These are phyloP conservation scores for Candida sanyaensis DNA, from an alignment of 1,139 yeast species.

Conservation along the genomic window DNA sequence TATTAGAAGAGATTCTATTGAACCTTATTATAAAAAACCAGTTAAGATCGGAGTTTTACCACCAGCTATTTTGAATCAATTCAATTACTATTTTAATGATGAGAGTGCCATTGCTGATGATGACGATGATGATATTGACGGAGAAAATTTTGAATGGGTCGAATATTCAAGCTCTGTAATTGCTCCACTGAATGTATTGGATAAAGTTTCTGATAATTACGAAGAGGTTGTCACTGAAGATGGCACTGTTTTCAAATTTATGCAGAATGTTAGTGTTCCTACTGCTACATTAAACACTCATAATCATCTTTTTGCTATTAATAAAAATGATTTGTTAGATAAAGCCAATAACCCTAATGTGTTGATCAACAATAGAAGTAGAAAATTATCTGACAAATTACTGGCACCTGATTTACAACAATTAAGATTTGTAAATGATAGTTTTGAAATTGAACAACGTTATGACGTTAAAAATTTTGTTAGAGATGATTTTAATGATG, in stretches of 20 bases:
- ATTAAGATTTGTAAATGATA: not conserved
- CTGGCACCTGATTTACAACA: slow-evolving; percentile 10
- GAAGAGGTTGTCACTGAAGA: slow-evolving; percentile 5
- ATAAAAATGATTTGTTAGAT: slow-evolving; percentile 7
- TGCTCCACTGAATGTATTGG: slow-evolving; percentile 7
- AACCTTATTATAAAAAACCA: slow-evolving; percentile 12
- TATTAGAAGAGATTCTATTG: slow-evolving; percentile 9
- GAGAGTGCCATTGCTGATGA: slow-evolving; percentile 17
- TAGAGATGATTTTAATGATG: slow-evolving; percentile 19
- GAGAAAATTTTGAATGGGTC: not conserved
- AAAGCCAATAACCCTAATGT: slow-evolving; percentile 15
- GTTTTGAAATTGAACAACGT: not conserved
- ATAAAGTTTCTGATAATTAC: slow-evolving; percentile 13
- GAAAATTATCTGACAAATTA: slow-evolving; percentile 12
- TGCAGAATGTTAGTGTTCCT: slow-evolving; percentile 5
- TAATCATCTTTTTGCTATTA: slow-evolving; percentile 2
- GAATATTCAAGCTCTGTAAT: slow-evolving; percentile 1
- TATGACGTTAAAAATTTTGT: slow-evolving; percentile 6
- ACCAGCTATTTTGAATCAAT: slow-evolving; percentile 10
- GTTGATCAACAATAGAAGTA: slow-evolving; percentile 12
- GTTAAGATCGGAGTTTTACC: slow-evolving; percentile 8
- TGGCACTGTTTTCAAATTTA: slow-evolving; percentile 4
- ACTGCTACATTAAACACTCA: not conserved
- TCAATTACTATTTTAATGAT: slow-evolving; percentile 9
- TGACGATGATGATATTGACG: slow-evolving; percentile 15